phyloP scores from a whole-genome alignment of 805 yeast genomes.

The Citeromyces nyonsensis region DNA sequence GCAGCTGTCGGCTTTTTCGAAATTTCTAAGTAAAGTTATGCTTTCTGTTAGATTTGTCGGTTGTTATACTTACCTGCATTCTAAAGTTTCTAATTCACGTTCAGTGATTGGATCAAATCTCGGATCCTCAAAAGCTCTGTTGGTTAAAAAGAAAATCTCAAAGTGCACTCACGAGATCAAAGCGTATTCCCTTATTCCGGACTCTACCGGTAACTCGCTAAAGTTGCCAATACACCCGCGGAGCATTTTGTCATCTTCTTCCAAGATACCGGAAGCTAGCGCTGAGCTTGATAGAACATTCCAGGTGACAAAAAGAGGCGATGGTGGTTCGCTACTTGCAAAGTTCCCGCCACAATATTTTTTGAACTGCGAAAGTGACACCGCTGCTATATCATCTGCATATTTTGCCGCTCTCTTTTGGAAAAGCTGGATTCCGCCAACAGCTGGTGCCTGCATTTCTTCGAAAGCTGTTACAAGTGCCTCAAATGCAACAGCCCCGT shows the following conservation, averaged over 20 bases:
- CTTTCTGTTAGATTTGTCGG: constrained; percentile 7
- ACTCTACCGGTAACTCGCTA: constrained; percentile 28
- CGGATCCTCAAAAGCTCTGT: constrained; percentile 66
- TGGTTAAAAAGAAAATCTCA: constrained; percentile 14
- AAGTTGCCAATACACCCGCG: constrained; percentile 96
- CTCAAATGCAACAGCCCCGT: constrained; percentile 25
- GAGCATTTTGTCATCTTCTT: constrained; percentile 19
- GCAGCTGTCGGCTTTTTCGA: constrained; percentile 32
- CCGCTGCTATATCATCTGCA: background rate
- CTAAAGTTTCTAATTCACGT: constrained; percentile 36
- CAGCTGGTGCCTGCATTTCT: constrained; percentile 4
- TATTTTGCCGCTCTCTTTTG: constrained; percentile 2
- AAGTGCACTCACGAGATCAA: too few species aligned
- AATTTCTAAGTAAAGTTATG: constrained; percentile 54
- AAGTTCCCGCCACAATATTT: constrained; percentile 2
- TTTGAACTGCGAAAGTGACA: constrained; percentile 2
- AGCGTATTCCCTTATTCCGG: constrained; percentile 51
- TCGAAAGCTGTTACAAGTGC: constrained; percentile 14
- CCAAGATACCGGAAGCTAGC: constrained; percentile 3
- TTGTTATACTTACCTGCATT: too few species aligned
- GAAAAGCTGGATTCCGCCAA: constrained; percentile 3
- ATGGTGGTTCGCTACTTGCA: constrained; percentile 4
- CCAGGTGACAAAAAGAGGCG: constrained; percentile 87
- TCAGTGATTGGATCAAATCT: constrained; percentile 53
- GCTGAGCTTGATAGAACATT: constrained; percentile 17